These are phyloP conservation scores for Spongospora subterranea DNA, from an alignment of 208 protist genomes.

Conservation along the genomic window DNA sequence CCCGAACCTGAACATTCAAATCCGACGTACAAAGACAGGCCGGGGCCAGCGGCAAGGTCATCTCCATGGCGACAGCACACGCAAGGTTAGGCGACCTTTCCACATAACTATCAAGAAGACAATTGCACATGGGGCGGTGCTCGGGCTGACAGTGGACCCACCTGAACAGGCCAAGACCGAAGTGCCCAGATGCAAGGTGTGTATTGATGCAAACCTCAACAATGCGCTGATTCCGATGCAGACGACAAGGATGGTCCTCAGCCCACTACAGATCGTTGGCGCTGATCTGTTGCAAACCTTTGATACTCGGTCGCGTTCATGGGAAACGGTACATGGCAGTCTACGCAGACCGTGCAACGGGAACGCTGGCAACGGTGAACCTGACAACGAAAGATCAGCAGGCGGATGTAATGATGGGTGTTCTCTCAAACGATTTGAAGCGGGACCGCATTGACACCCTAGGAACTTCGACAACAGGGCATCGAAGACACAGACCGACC, in stretches of 20 bases:
- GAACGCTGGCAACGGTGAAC: slow-evolving; percentile 2
- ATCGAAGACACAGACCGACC: background rate
- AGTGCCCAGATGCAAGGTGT: slow-evolving; percentile 47
- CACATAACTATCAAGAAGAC: too few species aligned
- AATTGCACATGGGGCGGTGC: too few species aligned
- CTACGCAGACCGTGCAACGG: background rate
- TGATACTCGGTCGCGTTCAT: background rate
- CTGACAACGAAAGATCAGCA: background rate
- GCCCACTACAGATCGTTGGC: slow-evolving; percentile 20
- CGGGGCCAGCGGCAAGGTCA: too few species aligned
- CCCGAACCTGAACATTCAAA: background rate
- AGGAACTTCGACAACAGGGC: background rate
- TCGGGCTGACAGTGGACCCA: background rate
- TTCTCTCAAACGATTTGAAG: background rate
- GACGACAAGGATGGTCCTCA: background rate
- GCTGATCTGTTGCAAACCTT: slow-evolving; percentile 29
- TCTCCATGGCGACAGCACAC: too few species aligned
- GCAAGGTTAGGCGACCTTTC: too few species aligned
- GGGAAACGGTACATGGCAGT: slow-evolving; percentile 16
- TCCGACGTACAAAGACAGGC: background rate
- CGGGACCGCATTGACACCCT: background rate
- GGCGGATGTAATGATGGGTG: background rate
- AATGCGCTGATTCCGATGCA: background rate
- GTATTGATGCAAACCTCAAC: slow-evolving; percentile 44
- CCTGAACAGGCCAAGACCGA: background rate